Percentiles rank a stretch among this genome's conserved stretches.
These are phyloP conservation scores for Solanum hybrid DNA, from an alignment of 305 asterid genomes.

Conservation along the genomic window DNA sequence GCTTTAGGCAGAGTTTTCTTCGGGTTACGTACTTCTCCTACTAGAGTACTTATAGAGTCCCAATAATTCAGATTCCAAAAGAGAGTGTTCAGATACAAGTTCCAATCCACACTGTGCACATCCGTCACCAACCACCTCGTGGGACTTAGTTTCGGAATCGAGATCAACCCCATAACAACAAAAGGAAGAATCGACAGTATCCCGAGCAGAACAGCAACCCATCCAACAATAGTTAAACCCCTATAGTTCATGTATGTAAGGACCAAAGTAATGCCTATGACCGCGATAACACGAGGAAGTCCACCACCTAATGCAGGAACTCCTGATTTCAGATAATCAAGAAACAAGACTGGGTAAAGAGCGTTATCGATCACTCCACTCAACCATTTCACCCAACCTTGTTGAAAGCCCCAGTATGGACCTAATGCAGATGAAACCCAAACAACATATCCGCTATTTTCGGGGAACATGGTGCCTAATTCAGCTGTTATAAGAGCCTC, in stretches of 20 bases:
- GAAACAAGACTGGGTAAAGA: constrained; percentile 19
- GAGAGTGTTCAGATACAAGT: constrained; percentile 57
- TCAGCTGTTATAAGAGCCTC: constrained; percentile 85
- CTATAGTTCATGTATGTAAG: constrained; percentile 22
- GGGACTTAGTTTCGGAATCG: constrained; percentile 55
- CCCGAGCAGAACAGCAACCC: constrained; percentile 64
- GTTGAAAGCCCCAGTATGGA: constrained; percentile 79
- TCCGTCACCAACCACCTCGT: constrained; percentile 60
- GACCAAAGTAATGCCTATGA: too few species aligned
- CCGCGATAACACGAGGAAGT: too few species aligned
- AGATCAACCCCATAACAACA: constrained; percentile 61
- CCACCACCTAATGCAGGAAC: too few species aligned
- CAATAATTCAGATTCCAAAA: constrained; percentile 87
- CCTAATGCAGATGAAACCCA: constrained; percentile 90
- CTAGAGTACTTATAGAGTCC: constrained; percentile 72
- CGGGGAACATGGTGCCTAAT: constrained; percentile 88
- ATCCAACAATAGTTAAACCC: constrained; percentile 76
- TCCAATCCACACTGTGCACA: constrained; percentile 55
- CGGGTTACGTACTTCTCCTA: constrained; percentile 69
- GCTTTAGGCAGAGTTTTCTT: constrained; percentile 62
- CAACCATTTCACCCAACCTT: constrained; percentile 84
- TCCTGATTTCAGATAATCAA: too few species aligned
- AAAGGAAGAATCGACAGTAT: constrained; percentile 63
- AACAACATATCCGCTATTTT: constrained; percentile 74
- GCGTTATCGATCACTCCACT: constrained; percentile 83